Conservation (phyloP, 2,329 filamentous ascomycete species). For the Aspergillus cejpii region DNA sequence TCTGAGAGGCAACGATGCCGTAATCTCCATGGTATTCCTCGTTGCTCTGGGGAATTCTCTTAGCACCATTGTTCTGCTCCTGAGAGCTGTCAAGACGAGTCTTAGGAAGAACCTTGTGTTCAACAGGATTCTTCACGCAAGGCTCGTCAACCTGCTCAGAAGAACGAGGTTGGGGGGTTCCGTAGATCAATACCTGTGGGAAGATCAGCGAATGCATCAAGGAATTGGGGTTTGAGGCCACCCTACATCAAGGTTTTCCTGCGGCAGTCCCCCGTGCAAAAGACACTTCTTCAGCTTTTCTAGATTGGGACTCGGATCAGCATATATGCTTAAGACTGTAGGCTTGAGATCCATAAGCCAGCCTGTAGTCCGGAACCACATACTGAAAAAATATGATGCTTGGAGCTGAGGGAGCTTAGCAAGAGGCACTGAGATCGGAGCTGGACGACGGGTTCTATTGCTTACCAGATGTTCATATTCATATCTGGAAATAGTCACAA, state of each 20-base stretch:
- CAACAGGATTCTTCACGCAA: not conserved
- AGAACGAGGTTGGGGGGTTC: not conserved
- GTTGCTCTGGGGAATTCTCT: not conserved
- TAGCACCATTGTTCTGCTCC: not conserved
- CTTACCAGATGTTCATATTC: constrained; percentile 58
- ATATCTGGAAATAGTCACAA: constrained; percentile 51
- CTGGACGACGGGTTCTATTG: constrained; percentile 3
- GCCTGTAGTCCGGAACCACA: not conserved
- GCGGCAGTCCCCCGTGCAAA: constrained; percentile 46
- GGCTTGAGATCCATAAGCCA: not conserved
- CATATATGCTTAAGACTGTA: not conserved
- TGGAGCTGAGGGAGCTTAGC: constrained; percentile 13
- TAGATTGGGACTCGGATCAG: constrained; percentile 18
- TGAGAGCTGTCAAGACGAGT: not conserved
- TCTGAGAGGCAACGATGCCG: constrained; percentile 17
- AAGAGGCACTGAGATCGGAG: not conserved
- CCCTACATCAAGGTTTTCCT: constrained; percentile 45
- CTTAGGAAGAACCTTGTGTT: not conserved
- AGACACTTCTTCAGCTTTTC: constrained; percentile 46
- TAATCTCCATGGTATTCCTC: constrained; percentile 21
- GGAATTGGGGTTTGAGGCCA: constrained; percentile 1
- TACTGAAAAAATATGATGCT: constrained; percentile 13
- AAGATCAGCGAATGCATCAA: constrained; percentile 11
- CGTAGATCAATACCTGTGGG: constrained; percentile 19
- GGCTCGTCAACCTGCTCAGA: not conserved